Evolutionary conservation across 2,329 filamentous ascomycete species (phyloP).

Genomic region (Talaromyces sp.): DNA sequence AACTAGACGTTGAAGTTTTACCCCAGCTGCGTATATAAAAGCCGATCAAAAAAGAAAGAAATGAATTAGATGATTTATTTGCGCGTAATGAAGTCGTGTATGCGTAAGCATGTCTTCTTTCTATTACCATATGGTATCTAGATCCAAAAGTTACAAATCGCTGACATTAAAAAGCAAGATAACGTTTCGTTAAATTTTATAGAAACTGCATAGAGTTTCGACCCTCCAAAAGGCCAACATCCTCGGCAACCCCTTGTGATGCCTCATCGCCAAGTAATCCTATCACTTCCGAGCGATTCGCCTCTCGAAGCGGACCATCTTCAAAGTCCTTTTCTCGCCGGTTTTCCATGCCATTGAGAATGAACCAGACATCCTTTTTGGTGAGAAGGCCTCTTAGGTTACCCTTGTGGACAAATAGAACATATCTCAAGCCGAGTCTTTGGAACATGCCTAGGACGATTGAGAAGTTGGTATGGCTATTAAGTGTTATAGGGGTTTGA

Average conservation of each 20-base stretch:
- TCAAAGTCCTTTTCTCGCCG: slow-evolving; percentile 28
- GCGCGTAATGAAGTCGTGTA: neutral
- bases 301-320: slow-evolving; percentile 24
- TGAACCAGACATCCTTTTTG: slow-evolving; percentile 96
- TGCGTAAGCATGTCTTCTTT: neutral
- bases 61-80: neutral
- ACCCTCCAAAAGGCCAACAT: slow-evolving; percentile 29
- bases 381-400: slow-evolving; percentile 79
- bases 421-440: slow-evolving; percentile 83
- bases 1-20: slow-evolving; percentile 24
- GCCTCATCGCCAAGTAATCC: slow-evolving; percentile 35
- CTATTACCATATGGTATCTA: slow-evolving; percentile 1
- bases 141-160: neutral
- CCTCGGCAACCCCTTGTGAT: slow-evolving; percentile 20
- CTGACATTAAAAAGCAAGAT: neutral
- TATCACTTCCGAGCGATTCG: slow-evolving; percentile 29
- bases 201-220: slow-evolving; percentile 24
- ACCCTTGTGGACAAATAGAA: slow-evolving; percentile 79
- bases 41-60: neutral
- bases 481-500: slow-evolving; percentile 89
- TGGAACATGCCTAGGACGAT: slow-evolving; percentile 92
- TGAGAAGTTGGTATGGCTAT: slow-evolving; percentile 68
- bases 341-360: slow-evolving; percentile 72
- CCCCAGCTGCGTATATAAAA: neutral
- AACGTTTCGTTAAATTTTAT: slow-evolving; percentile 13